A percentile compares a stretch with the other conserved stretches of the same genome.
These are phyloP conservation scores for Entomortierella chlamydospora DNA, from an alignment of 192 early-diverging fungal species.

Conservation along the genomic window DNA sequence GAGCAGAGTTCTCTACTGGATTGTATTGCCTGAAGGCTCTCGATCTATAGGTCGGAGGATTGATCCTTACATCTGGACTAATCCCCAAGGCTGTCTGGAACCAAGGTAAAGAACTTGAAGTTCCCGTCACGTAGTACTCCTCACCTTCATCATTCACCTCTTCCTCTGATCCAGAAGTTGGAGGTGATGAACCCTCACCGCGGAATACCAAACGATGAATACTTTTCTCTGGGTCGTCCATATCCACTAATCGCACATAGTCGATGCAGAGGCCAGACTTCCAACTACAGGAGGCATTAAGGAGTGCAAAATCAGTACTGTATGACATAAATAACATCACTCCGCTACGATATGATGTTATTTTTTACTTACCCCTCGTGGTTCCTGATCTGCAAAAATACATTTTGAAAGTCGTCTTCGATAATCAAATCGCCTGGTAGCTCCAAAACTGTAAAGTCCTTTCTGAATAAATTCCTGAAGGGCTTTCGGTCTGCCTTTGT, in stretches of 20 bases:
- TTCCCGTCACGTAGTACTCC: slow-evolving; percentile 30
- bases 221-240: slow-evolving; percentile 33
- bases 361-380: slow-evolving; percentile 28
- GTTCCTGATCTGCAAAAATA: slow-evolving; percentile 46
- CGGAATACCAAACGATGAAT: not conserved
- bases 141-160: slow-evolving; percentile 40
- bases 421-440: slow-evolving; percentile 36
- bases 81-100: slow-evolving; percentile 11
- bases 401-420: slow-evolving; percentile 25
- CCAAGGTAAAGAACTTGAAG: not conserved
- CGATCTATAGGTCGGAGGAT: slow-evolving; percentile 11
- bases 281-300: slow-evolving; percentile 19
- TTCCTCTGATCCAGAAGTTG: slow-evolving; percentile 9
- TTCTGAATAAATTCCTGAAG: slow-evolving; percentile 30
- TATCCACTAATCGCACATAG: slow-evolving; percentile 35
- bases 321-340: too few species aligned
- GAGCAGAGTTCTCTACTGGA: not conserved
- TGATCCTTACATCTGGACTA: not conserved
- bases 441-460: slow-evolving; percentile 28
- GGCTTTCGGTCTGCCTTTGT: slow-evolving; percentile 27
- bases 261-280: slow-evolving; percentile 43
- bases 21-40: slow-evolving; percentile 21
- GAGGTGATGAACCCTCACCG: not conserved
- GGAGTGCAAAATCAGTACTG: not conserved
- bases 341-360: too few species aligned